Percentiles rank a stretch among this genome's conserved stretches.
Conservation (phyloP, 306 rosid species). For the Hippophae gyantsensis region DNA sequence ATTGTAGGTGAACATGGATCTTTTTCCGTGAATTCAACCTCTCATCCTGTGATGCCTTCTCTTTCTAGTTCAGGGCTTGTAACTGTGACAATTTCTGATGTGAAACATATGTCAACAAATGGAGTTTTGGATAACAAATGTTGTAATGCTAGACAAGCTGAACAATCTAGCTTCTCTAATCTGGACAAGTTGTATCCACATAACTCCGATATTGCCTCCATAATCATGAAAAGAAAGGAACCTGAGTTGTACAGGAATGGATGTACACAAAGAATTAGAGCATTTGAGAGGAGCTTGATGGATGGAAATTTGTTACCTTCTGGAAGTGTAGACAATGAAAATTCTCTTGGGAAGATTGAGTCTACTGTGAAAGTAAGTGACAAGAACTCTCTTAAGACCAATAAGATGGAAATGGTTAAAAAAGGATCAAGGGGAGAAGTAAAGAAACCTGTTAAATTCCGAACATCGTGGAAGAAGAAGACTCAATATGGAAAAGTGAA, state of each 20-base stretch:
- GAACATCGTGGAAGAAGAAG: slow-evolving; percentile 23
- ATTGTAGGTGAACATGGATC: slow-evolving; percentile 21
- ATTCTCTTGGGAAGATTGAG: slow-evolving; percentile 22
- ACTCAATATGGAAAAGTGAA: slow-evolving; percentile 24
- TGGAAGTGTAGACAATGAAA: slow-evolving; percentile 20
- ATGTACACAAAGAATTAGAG: slow-evolving; percentile 76
- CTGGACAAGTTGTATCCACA: slow-evolving; percentile 18
- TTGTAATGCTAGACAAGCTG: slow-evolving; percentile 21
- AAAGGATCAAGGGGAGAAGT: slow-evolving; percentile 16
- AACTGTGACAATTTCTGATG: slow-evolving; percentile 22
- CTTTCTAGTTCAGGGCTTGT: slow-evolving; percentile 22
- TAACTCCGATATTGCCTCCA: slow-evolving; percentile 55
- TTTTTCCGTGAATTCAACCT: slow-evolving; percentile 13
- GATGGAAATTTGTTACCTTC: slow-evolving; percentile 32
- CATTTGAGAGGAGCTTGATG: slow-evolving; percentile 54
- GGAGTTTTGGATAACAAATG: slow-evolving; percentile 19
- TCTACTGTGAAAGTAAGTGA: slow-evolving; percentile 18
- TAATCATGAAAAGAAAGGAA: slow-evolving; percentile 62
- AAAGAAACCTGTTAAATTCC: slow-evolving; percentile 26
- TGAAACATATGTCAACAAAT: slow-evolving; percentile 15
- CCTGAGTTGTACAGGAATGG: slow-evolving; percentile 64
- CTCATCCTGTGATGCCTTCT: slow-evolving; percentile 8
- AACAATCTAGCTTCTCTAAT: background rate
- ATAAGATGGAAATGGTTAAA: slow-evolving; percentile 16
- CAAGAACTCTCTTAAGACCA: slow-evolving; percentile 11